These are phyloP conservation scores for Hsuehochloa calcarea DNA, from an alignment of 176 grass and related monocot species.

Conservation along the genomic window DNA sequence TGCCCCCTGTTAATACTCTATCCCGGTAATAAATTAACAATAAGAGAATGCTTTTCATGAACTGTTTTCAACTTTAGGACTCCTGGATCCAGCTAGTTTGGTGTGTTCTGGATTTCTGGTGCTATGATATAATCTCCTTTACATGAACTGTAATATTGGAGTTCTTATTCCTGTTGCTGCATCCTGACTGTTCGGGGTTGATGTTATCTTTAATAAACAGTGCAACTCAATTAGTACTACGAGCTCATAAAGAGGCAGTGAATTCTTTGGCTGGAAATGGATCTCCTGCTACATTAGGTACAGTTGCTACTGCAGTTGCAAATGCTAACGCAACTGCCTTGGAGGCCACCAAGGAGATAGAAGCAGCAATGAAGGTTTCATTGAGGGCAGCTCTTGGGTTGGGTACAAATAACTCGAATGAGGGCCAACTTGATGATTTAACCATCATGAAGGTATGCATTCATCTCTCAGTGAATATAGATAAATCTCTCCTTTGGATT, in stretches of 20 bases:
- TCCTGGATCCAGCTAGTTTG: not conserved
- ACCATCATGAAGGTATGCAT: constrained; percentile 90
- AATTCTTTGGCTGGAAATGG: constrained; percentile 85
- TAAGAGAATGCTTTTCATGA: not conserved
- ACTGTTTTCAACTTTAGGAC: constrained; percentile 2
- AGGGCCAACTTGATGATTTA: constrained; percentile 85
- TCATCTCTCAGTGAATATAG: constrained; percentile 4
- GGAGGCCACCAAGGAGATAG: constrained; percentile 90
- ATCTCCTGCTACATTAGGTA: constrained; percentile 62
- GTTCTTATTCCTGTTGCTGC: constrained; percentile 2
- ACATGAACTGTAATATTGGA: not conserved
- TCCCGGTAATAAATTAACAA: constrained; percentile 5
- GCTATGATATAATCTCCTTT: not conserved
- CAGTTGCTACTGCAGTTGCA: constrained; percentile 90
- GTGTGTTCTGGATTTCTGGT: not conserved
- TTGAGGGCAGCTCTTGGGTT: constrained; percentile 81
- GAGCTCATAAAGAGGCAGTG: constrained; percentile 90
- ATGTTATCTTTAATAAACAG: constrained; percentile 48
- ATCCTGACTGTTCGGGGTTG: constrained; percentile 6
- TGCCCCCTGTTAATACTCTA: not conserved
- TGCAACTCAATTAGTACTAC: constrained; percentile 84
- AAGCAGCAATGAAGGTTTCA: constrained; percentile 79
- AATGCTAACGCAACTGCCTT: constrained; percentile 86
- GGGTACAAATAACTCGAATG: constrained; percentile 53
- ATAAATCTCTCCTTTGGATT: constrained; percentile 1